phyloP scores from a whole-genome alignment of 177 flowering plant genomes.

The Vitis hybrid region DNA sequence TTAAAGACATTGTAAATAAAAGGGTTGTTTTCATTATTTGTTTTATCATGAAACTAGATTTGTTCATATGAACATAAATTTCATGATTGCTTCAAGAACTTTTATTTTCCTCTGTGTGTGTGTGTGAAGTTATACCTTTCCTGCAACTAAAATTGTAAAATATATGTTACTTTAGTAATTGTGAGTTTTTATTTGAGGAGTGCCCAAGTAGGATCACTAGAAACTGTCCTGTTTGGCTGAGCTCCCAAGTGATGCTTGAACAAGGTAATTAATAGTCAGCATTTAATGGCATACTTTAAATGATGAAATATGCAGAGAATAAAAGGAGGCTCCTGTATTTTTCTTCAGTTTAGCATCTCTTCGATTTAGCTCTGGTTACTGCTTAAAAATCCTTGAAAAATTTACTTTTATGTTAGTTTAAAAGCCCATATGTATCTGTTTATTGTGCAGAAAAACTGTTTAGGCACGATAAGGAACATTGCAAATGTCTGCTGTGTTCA shows the following conservation, averaged over 20 bases:
- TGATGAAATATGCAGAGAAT: neutral
- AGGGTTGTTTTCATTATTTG: too few relatives aligned
- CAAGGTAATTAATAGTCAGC: neutral
- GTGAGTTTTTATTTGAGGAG: neutral
- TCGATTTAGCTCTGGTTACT: neutral
- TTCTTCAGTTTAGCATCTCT: neutral
- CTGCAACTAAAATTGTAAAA: neutral
- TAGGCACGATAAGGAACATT: slow-evolving; percentile 63
- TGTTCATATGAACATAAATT: neutral
- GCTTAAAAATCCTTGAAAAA: neutral
- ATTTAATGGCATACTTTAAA: neutral
- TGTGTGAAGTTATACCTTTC: neutral
- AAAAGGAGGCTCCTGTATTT: neutral
- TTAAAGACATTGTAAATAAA: too few relatives aligned
- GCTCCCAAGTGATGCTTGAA: neutral
- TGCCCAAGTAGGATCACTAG: neutral
- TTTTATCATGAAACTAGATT: neutral
- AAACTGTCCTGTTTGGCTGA: neutral
- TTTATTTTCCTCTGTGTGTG: neutral
- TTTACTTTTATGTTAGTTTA: neutral
- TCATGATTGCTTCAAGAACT: neutral
- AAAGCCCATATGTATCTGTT: neutral
- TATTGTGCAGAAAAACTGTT: slow-evolving; percentile 59
- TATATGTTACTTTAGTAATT: neutral
- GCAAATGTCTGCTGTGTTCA: slow-evolving; percentile 97